Evolutionary conservation across 768 basidiomycete genomes (phyloP), one percentile per base, ranked within the genome.

Genomic region (Agrocybe chaxingu): DNA sequence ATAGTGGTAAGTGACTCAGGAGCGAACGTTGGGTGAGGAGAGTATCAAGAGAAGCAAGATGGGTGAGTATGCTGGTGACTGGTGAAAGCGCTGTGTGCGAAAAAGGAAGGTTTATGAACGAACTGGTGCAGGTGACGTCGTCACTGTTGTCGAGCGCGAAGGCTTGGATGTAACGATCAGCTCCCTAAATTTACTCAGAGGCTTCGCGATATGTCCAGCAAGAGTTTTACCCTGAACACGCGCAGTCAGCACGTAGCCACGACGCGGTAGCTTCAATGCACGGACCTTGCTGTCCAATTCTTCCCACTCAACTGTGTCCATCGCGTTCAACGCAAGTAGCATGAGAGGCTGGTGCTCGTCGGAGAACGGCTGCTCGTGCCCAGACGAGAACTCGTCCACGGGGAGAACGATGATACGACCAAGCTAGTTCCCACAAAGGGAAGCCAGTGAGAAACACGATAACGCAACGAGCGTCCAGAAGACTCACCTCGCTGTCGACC

Each of bases 401-500:
- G 86, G 81, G 6, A 87, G 62, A 10, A 90, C 86, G 16, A 87
- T 68, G 33, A 90, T 79, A 37, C 82, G 78, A 9, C 89, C 89
- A 13, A 88, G 71, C 89, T 91, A 41, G 18, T 41, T 24, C 24
- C 38, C 47, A 43, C 35, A 50, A 42, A 19, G 39, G 41, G 45
- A 39, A 40, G 47, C 54, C 38, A 53, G 55, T 29, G 37, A 42
- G 32, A 31, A 12, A 19, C 29, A 24, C 41, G 13, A 39, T 33
- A 16, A 16, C 13, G 50, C 37, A 49, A 41, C 47, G 40, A 50
- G 53, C 41, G 29, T 45, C 38, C 35, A 40, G 29, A 31, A 45
- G 29, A 64, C 73, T 58, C 57, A 89, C 89, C 78, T 91, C 88
- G 63, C 84, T 84, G 52, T 91, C 88, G 3, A 83, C 84, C 82